These are phyloP conservation scores for Podaxis pistillaris DNA, from an alignment of 768 basidiomycete species.

Conservation along the genomic window DNA sequence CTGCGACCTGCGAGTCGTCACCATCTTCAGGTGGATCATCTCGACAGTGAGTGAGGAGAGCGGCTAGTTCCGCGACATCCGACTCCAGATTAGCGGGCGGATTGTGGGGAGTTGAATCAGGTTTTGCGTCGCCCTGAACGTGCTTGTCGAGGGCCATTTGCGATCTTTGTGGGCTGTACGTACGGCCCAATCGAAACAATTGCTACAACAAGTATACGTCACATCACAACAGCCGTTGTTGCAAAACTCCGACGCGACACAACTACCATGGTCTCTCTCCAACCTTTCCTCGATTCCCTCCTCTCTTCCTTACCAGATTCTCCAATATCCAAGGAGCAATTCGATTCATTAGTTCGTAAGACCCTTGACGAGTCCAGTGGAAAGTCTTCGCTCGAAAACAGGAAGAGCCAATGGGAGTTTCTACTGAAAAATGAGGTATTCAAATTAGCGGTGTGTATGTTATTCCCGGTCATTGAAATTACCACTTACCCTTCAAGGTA, in stretches of 20 bases:
- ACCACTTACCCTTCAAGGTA: conserved; percentile 23
- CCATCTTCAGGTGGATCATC: conserved; percentile 2
- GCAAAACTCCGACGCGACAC: conserved; percentile 23
- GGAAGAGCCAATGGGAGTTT: conserved; percentile 75
- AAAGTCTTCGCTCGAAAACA: conserved; percentile 52
- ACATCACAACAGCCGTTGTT: conserved; percentile 16
- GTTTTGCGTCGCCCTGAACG: conserved; percentile 14
- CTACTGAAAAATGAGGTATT: conserved; percentile 71
- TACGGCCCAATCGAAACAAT: too few species aligned
- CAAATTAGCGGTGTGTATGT: conserved; percentile 58
- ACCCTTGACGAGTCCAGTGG: conserved; percentile 41
- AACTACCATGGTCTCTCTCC: conserved; percentile 46
- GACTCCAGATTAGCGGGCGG: conserved; percentile 24
- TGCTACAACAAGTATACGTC: background rate
- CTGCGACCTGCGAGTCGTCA: conserved; percentile 42
- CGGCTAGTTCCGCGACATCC: conserved; percentile 35
- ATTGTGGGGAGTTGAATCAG: conserved; percentile 16
- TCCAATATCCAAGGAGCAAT: conserved; percentile 44
- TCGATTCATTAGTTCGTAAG: conserved; percentile 49
- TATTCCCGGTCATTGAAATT: background rate
- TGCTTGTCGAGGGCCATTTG: conserved; percentile 6
- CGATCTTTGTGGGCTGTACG: background rate
- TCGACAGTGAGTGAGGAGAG: conserved; percentile 3
- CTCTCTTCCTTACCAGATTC: conserved; percentile 50
- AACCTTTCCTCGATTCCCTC: conserved; percentile 48